Conservation (phyloP, 1,284 basidiomycete species). For the Blastosporella zonata region DNA sequence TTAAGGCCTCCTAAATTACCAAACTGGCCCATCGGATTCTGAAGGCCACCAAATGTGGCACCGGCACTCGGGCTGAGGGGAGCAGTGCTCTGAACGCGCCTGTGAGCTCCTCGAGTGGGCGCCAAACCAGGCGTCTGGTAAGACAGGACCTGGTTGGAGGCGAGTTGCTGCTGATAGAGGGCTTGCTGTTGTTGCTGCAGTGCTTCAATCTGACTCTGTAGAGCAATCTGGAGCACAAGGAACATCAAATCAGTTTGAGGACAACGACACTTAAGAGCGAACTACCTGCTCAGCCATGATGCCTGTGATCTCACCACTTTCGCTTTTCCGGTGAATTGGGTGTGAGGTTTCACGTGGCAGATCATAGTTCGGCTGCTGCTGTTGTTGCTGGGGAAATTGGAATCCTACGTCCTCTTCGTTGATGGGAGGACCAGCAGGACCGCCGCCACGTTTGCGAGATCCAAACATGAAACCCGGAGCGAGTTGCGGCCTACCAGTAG, state of each 20-base stretch:
- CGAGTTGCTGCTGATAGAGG: conserved; percentile 83
- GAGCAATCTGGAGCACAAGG: conserved; percentile 59
- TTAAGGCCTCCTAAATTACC: conserved; percentile 53
- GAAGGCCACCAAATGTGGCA: conserved; percentile 45
- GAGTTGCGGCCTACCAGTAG: conserved; percentile 83
- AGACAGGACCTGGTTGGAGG: conserved; percentile 70
- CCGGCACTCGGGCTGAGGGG: conserved; percentile 53
- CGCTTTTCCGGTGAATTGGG: conserved; percentile 51
- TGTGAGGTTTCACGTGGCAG: conserved; percentile 42
- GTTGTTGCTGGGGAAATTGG: conserved; percentile 75
- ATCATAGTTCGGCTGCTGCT: conserved; percentile 43
- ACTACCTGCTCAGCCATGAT: conserved; percentile 89
- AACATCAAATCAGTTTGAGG: not conserved
- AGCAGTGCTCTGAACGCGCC: conserved; percentile 87
- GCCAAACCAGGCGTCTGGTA: conserved; percentile 69
- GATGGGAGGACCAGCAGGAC: conserved; percentile 67
- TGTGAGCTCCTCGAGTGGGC: conserved; percentile 67
- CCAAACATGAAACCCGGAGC: conserved; percentile 90
- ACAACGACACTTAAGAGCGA: not conserved
- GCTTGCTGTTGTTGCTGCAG: conserved; percentile 88
- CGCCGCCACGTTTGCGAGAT: conserved; percentile 54
- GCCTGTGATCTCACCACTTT: conserved; percentile 75
- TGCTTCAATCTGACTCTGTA: conserved; percentile 89
- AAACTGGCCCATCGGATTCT: conserved; percentile 69
- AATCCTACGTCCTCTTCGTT: conserved; percentile 77